Percentiles rank a stretch among this genome's conserved stretches.
phyloP scores from a whole-genome alignment of 2,329 filamentous ascomycete genomes.

The Scorias spongiosa region DNA sequence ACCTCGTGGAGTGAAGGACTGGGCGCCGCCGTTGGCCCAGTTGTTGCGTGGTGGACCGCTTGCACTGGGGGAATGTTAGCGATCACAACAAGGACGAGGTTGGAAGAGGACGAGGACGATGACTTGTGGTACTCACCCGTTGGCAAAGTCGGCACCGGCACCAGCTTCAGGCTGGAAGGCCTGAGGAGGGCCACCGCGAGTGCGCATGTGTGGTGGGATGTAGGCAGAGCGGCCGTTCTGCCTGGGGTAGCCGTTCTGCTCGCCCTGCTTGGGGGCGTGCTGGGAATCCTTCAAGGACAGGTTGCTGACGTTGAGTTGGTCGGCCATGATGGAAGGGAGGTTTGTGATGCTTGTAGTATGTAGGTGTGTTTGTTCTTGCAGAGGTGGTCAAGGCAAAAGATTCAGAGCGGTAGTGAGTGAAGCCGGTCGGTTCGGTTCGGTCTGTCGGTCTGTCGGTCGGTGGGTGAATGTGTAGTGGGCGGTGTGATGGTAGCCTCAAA shows the following conservation, averaged over 20 bases:
- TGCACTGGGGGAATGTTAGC: slow-evolving; percentile 28
- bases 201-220: slow-evolving; percentile 73
- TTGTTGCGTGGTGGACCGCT: slow-evolving; percentile 24
- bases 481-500: background rate
- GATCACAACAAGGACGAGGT: slow-evolving; percentile 7
- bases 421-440: too few species aligned
- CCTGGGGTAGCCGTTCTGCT: slow-evolving; percentile 26
- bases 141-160: slow-evolving; percentile 38
- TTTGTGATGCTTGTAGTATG: background rate
- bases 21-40: slow-evolving; percentile 38
- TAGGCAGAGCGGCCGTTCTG: slow-evolving; percentile 52
- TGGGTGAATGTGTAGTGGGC: background rate
- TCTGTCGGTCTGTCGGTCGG: too few species aligned
- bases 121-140: background rate
- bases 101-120: background rate
- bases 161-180: slow-evolving; percentile 21
- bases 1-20: slow-evolving; percentile 39
- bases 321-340: slow-evolving; percentile 43
- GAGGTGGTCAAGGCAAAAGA: background rate
- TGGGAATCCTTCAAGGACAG: slow-evolving; percentile 54
- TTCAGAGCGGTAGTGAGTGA: background rate
- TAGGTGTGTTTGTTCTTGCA: background rate
- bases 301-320: slow-evolving; percentile 69
- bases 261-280: slow-evolving; percentile 32
- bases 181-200: slow-evolving; percentile 18